A percentile compares a stretch with the other conserved stretches of the same genome.
Conservation (phyloP, 2,329 filamentous ascomycete species). For the Epichloe bromicola region DNA sequence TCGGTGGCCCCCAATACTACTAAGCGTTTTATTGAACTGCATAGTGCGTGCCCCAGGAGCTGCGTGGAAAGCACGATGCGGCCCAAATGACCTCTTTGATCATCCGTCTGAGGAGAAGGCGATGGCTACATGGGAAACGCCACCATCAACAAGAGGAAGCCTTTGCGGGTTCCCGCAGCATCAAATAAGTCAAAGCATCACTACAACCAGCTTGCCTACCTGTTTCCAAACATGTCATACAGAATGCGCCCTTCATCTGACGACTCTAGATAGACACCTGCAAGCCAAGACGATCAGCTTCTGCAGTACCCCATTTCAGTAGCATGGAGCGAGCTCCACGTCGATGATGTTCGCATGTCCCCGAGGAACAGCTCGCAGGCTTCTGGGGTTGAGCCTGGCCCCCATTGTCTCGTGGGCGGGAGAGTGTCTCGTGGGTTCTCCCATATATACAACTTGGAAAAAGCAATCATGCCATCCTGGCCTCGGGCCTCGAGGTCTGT, state of each 20-base stretch:
- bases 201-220: slow-evolving; percentile 12
- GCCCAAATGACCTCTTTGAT: not conserved
- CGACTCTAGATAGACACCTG: slow-evolving; percentile 24
- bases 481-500: slow-evolving; percentile 15
- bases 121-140: not conserved
- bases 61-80: too few relatives aligned
- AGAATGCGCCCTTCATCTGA: slow-evolving; percentile 18
- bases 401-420: slow-evolving; percentile 14
- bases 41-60: too few relatives aligned
- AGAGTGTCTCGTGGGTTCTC: slow-evolving; percentile 10
- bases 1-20: slow-evolving; percentile 9
- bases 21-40: not conserved
- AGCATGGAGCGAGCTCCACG: slow-evolving; percentile 22
- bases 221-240: slow-evolving; percentile 24
- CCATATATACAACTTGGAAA: slow-evolving; percentile 24
- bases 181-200: slow-evolving; percentile 10
- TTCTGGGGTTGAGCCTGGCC: slow-evolving; percentile 20
- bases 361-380: slow-evolving; percentile 20
- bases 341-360: slow-evolving; percentile 21
- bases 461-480: slow-evolving; percentile 19
- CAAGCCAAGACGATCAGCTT: slow-evolving; percentile 24
- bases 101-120: not conserved
- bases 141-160: not conserved
- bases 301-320: slow-evolving; percentile 20
- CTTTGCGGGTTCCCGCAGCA: slow-evolving; percentile 11